Conservation (phyloP, 2,329 filamentous ascomycete genomes). For the Fusarium stilboides region DNA sequence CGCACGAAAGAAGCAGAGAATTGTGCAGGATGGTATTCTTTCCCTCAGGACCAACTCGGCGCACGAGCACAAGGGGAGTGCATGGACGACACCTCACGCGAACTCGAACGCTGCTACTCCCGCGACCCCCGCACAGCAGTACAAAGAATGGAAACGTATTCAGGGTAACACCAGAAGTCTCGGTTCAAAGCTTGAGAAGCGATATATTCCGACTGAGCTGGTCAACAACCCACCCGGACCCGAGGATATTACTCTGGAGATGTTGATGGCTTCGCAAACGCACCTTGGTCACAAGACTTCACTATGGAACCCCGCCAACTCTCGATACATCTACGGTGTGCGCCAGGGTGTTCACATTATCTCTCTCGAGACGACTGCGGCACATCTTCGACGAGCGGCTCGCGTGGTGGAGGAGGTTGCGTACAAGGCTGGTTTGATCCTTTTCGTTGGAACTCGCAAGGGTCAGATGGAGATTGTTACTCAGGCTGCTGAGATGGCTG, state of each 20-base stretch:
- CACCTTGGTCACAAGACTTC: conserved; percentile 93
- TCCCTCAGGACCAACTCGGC: conserved; percentile 55
- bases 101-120: conserved; percentile 55
- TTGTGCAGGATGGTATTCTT: conserved; percentile 53
- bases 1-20: conserved; percentile 54
- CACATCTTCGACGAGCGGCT: conserved; percentile 92
- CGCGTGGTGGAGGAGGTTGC: conserved; percentile 91
- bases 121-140: conserved; percentile 59
- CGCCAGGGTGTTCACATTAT: conserved; percentile 94
- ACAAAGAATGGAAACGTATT: conserved; percentile 55
- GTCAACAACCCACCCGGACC: conserved; percentile 81
- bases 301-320: conserved; percentile 95
- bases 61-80: conserved; percentile 52
- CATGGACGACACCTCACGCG: conserved; percentile 54
- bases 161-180: conserved; percentile 62
- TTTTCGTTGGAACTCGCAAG: conserved; percentile 90
- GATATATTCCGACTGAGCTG: conserved; percentile 77
- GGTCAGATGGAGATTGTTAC: conserved; percentile 88
- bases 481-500: conserved; percentile 81
- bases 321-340: conserved; percentile 93
- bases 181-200: conserved; percentile 65
- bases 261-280: conserved; percentile 88
- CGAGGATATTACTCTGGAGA: conserved; percentile 88
- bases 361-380: conserved; percentile 88
- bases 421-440: conserved; percentile 84